Percentiles rank a stretch among this genome's conserved stretches.
Evolutionary conservation across 1,139 yeast species (phyloP).

Genomic region (Pneumocystis oryctolagi): DNA sequence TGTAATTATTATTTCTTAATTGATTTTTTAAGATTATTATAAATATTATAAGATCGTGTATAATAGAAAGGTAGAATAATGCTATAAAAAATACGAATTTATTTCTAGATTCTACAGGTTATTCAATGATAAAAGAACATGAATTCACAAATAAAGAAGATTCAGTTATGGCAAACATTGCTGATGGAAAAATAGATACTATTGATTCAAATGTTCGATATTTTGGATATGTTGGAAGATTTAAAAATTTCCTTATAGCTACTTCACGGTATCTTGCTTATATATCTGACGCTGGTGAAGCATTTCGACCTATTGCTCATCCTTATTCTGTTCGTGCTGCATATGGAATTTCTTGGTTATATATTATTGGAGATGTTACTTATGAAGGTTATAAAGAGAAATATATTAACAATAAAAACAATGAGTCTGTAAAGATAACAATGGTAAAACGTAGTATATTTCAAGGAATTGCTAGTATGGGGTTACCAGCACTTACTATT

Average conservation of each 20-base stretch:
- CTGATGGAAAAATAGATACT: conserved; percentile 10
- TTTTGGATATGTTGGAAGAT: conserved; percentile 9
- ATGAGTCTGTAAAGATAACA: conserved; percentile 5
- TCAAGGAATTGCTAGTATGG: conserved; percentile 76
- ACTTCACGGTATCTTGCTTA: conserved; percentile 56
- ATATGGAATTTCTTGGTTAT: conserved; percentile 65
- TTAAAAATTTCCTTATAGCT: conserved; percentile 4
- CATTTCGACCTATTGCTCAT: conserved; percentile 75
- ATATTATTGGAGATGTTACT: conserved; percentile 63
- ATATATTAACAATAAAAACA: conserved; percentile 4
- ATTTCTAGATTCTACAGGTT: not conserved
- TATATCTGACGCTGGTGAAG: conserved; percentile 71
- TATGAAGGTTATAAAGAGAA: conserved; percentile 52
- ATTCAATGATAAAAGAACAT: not conserved
- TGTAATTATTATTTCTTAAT: too few species aligned
- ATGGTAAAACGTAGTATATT: conserved; percentile 56
- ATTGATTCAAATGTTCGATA: conserved; percentile 10
- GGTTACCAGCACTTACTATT: conserved; percentile 65
- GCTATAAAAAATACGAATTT: not conserved
- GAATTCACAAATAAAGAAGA: not conserved
- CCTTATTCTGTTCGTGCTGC: conserved; percentile 50
- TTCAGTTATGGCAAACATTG: conserved; percentile 5
- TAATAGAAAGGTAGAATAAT: too few species aligned
- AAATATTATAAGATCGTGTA: too few species aligned
- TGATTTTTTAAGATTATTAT: too few species aligned